These are phyloP conservation scores for Plasmopara viticola DNA, from an alignment of 352 stramenopile genomes.

Conservation along the genomic window DNA sequence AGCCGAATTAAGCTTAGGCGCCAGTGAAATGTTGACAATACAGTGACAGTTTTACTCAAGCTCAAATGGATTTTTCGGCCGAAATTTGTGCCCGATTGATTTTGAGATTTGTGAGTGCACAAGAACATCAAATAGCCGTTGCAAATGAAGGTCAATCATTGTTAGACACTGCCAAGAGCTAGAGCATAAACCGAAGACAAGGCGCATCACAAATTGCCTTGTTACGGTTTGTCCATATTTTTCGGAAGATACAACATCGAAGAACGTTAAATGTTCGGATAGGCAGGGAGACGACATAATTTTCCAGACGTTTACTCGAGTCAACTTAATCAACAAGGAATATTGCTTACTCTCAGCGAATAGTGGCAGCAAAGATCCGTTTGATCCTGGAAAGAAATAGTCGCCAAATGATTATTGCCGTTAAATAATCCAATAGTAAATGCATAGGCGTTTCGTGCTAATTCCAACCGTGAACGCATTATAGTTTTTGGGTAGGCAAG, in stretches of 20 bases:
- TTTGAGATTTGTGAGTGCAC: not conserved
- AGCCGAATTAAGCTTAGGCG: no score
- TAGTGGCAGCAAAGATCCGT: not conserved
- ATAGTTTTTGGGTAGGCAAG: not conserved
- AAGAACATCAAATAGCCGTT: constrained; percentile 3
- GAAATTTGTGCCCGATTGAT: not conserved
- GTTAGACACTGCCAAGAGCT: constrained; percentile 6
- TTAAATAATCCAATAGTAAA: constrained; percentile 6
- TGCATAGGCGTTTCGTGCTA: not conserved
- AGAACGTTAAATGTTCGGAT: constrained; percentile 5
- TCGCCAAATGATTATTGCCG: not conserved
- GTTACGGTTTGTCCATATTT: constrained; percentile 12
- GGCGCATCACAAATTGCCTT: constrained; percentile 7
- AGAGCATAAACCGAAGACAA: not conserved
- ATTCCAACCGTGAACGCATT: constrained; percentile 1
- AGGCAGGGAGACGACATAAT: not conserved
- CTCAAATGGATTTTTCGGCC: constrained; percentile 1
- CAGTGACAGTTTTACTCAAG: not conserved
- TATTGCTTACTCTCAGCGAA: not conserved
- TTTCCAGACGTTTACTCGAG: not conserved
- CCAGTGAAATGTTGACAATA: not conserved
- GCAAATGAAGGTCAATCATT: constrained; percentile 3
- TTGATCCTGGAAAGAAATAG: not conserved
- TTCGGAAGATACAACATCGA: constrained; percentile 3
- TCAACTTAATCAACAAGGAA: not conserved